Evolutionary conservation across 164 flowering plant genomes (phyloP), one percentile per base, ranked within the genome.

Genomic region (Taxillus chinensis): DNA sequence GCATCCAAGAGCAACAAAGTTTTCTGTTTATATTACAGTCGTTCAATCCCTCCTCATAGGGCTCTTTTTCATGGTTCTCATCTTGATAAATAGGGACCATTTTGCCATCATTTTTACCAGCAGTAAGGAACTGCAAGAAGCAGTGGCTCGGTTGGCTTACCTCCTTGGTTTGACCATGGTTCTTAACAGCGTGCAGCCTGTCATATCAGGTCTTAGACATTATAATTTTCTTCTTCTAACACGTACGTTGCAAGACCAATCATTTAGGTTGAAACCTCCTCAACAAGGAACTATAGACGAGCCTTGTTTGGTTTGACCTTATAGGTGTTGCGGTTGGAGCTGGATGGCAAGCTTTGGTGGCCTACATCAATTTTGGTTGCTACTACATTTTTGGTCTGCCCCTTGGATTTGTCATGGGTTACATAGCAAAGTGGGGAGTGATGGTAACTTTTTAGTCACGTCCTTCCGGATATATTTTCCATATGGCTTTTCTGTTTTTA

Each of bases 301-400:
- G 8, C 4, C 54, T 15, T 51, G 54, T 14, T 51, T 5, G 54
- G 15, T 14, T 43, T 7, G 4, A 16, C 15, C 14, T 56, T 63
- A 61, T 61, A 83, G 89, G 89, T 49, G 84, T 84, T 64, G 89
- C 89, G 6, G 56, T 84, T 46, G 89, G 89, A 55, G 86, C 78
- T 1, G 86, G 86, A 45, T 84, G 86, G 89, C 89, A 82, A 74
- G 80, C 78, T 5, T 52, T 77, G 41, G 84, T 84, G 43, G 86
- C 86, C 50, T 82, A 75, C 48, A 80, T 84, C 39, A 82, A 84
- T 67, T 66, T 82, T 53, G 86, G 73, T 7, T 73, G 74, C 15
- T 84, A 80, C 39, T 82, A 84, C 59, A 14, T 77, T 17, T 72
- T 82, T 55, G 86, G 89, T 9, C 78, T 84, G 2, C 86, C 86